Percentiles rank a stretch among this genome's conserved stretches.
These are phyloP conservation scores for Venturia asperata DNA, from an alignment of 2,329 filamentous ascomycete species.

Conservation along the genomic window DNA sequence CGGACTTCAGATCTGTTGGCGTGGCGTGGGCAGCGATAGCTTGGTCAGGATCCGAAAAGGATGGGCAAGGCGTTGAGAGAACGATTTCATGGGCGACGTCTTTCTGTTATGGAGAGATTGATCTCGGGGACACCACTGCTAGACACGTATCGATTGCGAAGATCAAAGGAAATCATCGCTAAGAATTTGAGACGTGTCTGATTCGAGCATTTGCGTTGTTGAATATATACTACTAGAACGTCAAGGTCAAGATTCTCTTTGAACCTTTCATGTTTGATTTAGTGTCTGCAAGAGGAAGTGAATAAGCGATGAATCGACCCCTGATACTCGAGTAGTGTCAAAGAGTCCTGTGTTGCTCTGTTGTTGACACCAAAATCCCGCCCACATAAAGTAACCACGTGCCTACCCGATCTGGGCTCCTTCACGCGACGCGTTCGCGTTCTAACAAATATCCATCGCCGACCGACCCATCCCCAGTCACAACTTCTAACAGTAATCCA, in stretches of 20 bases:
- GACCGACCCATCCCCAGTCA: neutral
- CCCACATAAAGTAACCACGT: neutral
- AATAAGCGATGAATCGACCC: neutral
- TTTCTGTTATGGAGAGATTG: too few relatives aligned
- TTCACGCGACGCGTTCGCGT: conserved; percentile 1
- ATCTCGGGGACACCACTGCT: too few relatives aligned
- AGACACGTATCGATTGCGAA: too few relatives aligned
- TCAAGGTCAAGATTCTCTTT: too few relatives aligned
- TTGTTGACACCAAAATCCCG: too few relatives aligned
- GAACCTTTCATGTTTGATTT: too few relatives aligned
- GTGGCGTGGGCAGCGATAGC: neutral
- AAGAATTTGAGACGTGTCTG: too few relatives aligned
- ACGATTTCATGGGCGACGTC: neutral
- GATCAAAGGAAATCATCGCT: too few relatives aligned
- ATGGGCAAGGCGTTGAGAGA: neutral
- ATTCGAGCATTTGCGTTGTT: too few relatives aligned
- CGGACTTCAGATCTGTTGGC: neutral
- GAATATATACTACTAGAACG: too few relatives aligned
- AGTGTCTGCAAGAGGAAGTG: neutral
- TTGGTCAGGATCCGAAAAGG: neutral
- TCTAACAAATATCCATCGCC: neutral
- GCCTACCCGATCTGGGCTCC: neutral
- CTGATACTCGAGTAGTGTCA: too few relatives aligned
- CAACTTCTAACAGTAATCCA: neutral
- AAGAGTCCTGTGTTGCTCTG: too few relatives aligned